Base-by-base conservation (phyloP, 1,139 yeast species). In the Tardiomyces depauwii region DNA sequence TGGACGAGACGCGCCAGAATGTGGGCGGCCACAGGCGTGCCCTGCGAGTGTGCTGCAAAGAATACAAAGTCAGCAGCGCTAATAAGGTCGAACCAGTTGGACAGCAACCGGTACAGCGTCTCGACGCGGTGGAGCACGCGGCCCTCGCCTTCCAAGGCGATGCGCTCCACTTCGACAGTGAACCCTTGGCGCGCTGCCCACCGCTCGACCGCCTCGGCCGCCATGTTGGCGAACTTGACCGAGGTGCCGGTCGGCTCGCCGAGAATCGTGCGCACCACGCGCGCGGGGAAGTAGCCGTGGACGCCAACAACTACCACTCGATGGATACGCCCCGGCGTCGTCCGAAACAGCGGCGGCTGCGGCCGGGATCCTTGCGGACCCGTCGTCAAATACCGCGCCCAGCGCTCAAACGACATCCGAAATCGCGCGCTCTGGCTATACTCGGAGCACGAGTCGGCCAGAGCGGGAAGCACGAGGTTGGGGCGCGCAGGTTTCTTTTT, bases 191-290 rank as follows among this genome's bases (percentile, higher is more conserved):
- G 80, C 42, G 74, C 65, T 40, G 91, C 86, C 77, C 95, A 91
- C 33, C 81, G 66, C 41, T 78, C 70, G 1, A 91, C 76, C 0
- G 91, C 81, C 50, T 72, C 73, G 54, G 87, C 96, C 0, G 95
- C 96, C 57, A 86, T 95, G 51, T 77, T 80, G 41, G 94, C 86
- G 65, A 88, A 88, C 60, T 82, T 81, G 46, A 81, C 72, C 0
- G 96, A 87, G 0, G 96, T 88, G 0, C 96, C 96, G 14, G 93
- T 87, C 2, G 96, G 96, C 49, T 87, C 87, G 1, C 96, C 96
- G 46, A 88, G 80, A 25, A 91, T 60, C 0, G 95, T 88, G 45
- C 97, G 70, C 1, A 91, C 74, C 75, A 87, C 80, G 52, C 74
- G 78, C 1, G 89, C 82, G 0, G 98, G 97, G 65, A 91, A 87